Percentiles rank a stretch among this genome's conserved stretches.
These are phyloP conservation scores for Calonectria fujianensis DNA, from an alignment of 2,329 filamentous ascomycete genomes.

Conservation along the genomic window DNA sequence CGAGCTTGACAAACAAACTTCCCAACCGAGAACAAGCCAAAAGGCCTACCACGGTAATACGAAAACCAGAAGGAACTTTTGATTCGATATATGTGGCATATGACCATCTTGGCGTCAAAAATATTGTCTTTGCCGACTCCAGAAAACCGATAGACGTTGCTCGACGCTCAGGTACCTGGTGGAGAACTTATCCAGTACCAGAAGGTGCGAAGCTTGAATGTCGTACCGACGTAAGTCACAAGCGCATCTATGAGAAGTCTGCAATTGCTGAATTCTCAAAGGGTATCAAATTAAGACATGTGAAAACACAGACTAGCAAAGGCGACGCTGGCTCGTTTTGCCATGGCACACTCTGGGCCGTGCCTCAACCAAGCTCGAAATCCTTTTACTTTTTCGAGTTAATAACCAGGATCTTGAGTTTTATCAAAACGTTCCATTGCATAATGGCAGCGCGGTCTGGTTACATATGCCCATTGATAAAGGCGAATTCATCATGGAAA, in stretches of 20 bases:
- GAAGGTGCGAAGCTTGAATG: neutral
- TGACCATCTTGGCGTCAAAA: neutral
- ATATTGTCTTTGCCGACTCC: neutral
- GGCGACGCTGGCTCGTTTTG: too few relatives aligned
- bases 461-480: constrained; percentile 2
- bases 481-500: neutral
- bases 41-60: neutral
- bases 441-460: neutral
- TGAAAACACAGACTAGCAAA: neutral
- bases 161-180: neutral
- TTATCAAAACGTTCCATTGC: neutral
- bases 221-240: neutral
- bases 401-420: neutral
- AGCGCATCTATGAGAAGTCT: too few relatives aligned
- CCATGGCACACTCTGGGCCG: neutral
- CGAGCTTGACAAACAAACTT: neutral
- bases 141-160: neutral
- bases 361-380: neutral
- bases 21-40: neutral
- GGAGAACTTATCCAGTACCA: neutral
- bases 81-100: neutral
- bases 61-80: neutral
- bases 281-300: neutral
- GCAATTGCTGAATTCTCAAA: neutral
- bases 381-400: neutral